Evolutionary conservation across 805 yeast genomes (phyloP).

Genomic region (Candida endomychidarum): DNA sequence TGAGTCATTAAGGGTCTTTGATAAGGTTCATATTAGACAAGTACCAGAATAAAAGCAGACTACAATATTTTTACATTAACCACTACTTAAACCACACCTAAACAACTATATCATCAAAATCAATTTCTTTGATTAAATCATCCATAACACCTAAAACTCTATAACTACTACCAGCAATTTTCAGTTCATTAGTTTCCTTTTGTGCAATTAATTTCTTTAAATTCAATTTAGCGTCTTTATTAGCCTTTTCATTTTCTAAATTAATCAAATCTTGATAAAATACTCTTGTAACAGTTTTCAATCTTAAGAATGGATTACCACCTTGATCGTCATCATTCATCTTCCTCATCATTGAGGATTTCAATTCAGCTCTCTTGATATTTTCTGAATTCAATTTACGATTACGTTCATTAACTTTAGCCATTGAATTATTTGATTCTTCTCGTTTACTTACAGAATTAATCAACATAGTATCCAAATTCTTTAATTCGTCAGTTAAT

Average conservation of each 20-base stretch:
- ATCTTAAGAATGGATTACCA: slow-evolving; percentile 83
- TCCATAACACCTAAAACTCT: slow-evolving; percentile 61
- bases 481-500: slow-evolving; percentile 36
- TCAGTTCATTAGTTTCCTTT: slow-evolving; percentile 44
- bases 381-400: slow-evolving; percentile 75
- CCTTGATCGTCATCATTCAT: slow-evolving; percentile 36
- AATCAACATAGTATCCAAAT: slow-evolving; percentile 49
- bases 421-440: slow-evolving; percentile 49
- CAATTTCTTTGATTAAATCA: slow-evolving; percentile 45
- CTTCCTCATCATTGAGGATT: slow-evolving; percentile 56
- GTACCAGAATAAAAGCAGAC: too few species aligned
- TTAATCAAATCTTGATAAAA: slow-evolving; percentile 64
- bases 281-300: slow-evolving; percentile 82
- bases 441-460: slow-evolving; percentile 35
- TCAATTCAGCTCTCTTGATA: slow-evolving; percentile 76
- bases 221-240: slow-evolving; percentile 50
- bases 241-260: slow-evolving; percentile 59
- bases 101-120: slow-evolving; percentile 27
- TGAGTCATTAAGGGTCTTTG: too few species aligned
- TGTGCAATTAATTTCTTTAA: slow-evolving; percentile 40
- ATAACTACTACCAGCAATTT: slow-evolving; percentile 51
- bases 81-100: background rate
- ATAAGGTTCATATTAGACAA: too few species aligned
- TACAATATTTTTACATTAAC: background rate
- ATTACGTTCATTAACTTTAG: slow-evolving; percentile 80